Evolutionary conservation across 2,329 filamentous ascomycete genomes (phyloP), one percentile per base, ranked within the genome.

Genomic region (Phialemoniopsis sp.): DNA sequence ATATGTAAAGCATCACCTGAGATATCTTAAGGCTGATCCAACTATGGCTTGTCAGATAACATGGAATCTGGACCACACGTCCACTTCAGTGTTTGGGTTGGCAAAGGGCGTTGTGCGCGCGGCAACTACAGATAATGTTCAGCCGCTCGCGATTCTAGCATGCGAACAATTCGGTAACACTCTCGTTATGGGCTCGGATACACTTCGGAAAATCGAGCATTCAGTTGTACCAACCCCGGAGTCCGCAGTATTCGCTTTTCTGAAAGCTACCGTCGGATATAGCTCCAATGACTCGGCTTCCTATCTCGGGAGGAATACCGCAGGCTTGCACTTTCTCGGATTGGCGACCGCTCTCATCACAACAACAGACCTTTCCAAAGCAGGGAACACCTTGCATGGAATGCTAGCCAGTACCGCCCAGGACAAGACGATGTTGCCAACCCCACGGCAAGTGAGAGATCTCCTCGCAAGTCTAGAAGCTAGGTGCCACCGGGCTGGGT

Each of bases 311-410:
- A 3, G 36, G 19, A 41, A 37, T 21, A 15, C 29, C 7, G 43
- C 43, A 7, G 47, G 47, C 8, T 14, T 49, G 5, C 47, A 41
- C 14, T 49, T 49, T 35, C 36, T 49, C 8, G 41, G 34, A 12
- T 38, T 49, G 8, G 41, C 43, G 4, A 38, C 47, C 9, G 41
- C 43, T 12, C 31, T 49, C 6, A 29, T 44, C 3, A 43, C 41
- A 4, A 43, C 34, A 4, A 37, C 42, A 19, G 35, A 33, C 12
- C 10, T 35, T 3, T 39, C 26, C 29, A 15, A 34, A 9, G 34
- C 34, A 14, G 34, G 19, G 8, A n/a, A 34, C 21, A 32, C 38
- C 30, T 32, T 46, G 10, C 14, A 42, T 7, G 17, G 13, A 15
- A 35, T 46, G 36, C 29, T 46, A 18, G 29, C 15, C 17, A 21